Evolutionary conservation across 352 stramenopile species (phyloP), one percentile per base, ranked within the genome.

Genomic region (Discostella stelligera): DNA sequence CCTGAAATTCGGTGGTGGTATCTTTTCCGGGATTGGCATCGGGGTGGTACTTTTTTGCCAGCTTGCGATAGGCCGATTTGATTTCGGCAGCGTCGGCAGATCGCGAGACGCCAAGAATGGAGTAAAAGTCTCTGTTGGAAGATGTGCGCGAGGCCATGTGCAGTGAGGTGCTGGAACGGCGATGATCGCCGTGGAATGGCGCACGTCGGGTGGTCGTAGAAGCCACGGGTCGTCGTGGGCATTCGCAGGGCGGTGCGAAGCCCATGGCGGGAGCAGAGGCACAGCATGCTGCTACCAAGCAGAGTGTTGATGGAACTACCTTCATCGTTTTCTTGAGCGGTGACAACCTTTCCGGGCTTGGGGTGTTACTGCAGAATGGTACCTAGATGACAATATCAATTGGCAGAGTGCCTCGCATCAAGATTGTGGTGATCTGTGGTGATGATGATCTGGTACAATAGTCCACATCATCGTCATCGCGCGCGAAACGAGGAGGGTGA

Each of bases 31-130:
- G 95, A 87, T 93, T 94, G 53, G 86, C 86, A 72, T 95, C 90
- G 11, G 91, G 91, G 66, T 95, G 91, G 70, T 87, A 91, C 58
- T 93, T 83, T 56, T 91, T 87, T 23, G 91, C 91, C 18, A 92
- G 54, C 50, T 88, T 92, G 25, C 86, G 79, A 62, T 92, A 99
- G 4, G 97, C 95, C 82, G 98, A 98, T 89, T 99, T 99, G 70
- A 99, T 98, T 77, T 99, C 95, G 1, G 86, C 87, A 37, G 97
- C 91, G 5, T 90, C 93, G 11, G 96, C 95, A 59, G 93, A 92
- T 48, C 87, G 69, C 0, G 70, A 66, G 3, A 97, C 83, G 18
- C 88, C 92, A 13, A 97, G 84, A 16, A 95, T 96, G 79, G 96
- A 96, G 89, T 99, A 99, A 50, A 97, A 98, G 84, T 98, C 93